A percentile compares a stretch with the other conserved stretches of the same genome.
These are phyloP conservation scores for Thermoascus crustaceus DNA, from an alignment of 2,329 filamentous ascomycete genomes.

Conservation along the genomic window DNA sequence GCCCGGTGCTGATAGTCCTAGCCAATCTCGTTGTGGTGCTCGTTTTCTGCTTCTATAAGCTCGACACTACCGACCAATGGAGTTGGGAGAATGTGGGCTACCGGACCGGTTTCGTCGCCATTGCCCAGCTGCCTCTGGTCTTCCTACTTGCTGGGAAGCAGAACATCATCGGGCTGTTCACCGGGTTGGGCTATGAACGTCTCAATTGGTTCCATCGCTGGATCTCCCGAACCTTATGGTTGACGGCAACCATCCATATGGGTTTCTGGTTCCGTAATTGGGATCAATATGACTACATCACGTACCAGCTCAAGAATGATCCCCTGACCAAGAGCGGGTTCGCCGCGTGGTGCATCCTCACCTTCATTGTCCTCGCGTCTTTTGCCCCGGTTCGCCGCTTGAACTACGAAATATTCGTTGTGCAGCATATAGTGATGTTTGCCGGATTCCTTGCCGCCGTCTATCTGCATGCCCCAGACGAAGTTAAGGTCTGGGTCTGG, in stretches of 20 bases:
- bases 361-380: constrained; percentile 46
- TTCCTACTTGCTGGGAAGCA: constrained; percentile 49
- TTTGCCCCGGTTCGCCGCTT: constrained; percentile 41
- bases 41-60: constrained; percentile 49
- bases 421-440: constrained; percentile 47
- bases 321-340: constrained; percentile 44
- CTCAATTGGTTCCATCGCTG: constrained; percentile 48
- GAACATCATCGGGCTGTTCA: constrained; percentile 44
- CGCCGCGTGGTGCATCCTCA: constrained; percentile 44
- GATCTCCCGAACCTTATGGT: constrained; percentile 43
- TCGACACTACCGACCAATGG: constrained; percentile 43
- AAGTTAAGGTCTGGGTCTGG: constrained; percentile 40
- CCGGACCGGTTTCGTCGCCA: constrained; percentile 45
- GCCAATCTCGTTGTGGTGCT: constrained; percentile 44
- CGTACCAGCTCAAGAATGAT: constrained; percentile 41
- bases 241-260: constrained; percentile 48
- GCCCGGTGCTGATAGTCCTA: constrained; percentile 26
- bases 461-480: constrained; percentile 40
- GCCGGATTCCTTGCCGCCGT: constrained; percentile 41
- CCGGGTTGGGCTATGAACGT: constrained; percentile 42
- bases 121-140: constrained; percentile 48
- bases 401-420: constrained; percentile 48
- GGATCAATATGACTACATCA: constrained; percentile 44
- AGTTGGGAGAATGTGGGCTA: constrained; percentile 51
- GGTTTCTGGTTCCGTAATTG: constrained; percentile 48